Evolutionary conservation across 2,329 filamentous ascomycete genomes (phyloP).

Genomic region (Coniochaeta hoffmannii): DNA sequence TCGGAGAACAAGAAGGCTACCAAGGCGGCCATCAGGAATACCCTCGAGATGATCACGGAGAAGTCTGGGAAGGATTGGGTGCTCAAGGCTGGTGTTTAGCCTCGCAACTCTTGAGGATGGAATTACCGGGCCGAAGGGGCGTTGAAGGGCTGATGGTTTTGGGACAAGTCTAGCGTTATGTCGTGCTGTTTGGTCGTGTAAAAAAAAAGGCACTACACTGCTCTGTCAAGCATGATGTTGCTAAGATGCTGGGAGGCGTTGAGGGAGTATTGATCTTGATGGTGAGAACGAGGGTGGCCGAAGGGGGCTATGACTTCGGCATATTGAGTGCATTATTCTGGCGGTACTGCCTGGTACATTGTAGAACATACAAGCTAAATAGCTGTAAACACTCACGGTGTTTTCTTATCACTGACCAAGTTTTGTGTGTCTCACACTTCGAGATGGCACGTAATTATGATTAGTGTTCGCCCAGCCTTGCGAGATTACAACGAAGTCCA

Average conservation of each 20-base stretch:
- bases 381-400: neutral
- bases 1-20: slow-evolving; percentile 65
- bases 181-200: too few relatives aligned
- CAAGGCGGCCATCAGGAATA: slow-evolving; percentile 64
- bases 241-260: neutral
- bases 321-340: neutral
- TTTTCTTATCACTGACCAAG: too few relatives aligned
- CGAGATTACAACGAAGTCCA: too few relatives aligned
- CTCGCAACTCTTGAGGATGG: neutral
- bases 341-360: neutral
- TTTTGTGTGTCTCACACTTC: too few relatives aligned
- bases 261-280: neutral
- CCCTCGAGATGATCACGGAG: slow-evolving; percentile 58
- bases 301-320: neutral
- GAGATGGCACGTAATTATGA: too few relatives aligned
- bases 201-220: too few relatives aligned
- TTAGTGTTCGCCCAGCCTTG: too few relatives aligned
- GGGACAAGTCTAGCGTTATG: neutral
- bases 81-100: slow-evolving; percentile 25
- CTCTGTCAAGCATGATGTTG: too few relatives aligned
- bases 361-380: neutral
- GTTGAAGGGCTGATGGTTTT: neutral
- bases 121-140: neutral
- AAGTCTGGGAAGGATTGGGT: slow-evolving; percentile 57
- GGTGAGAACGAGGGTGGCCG: neutral